phyloP scores from a whole-genome alignment of 495 filamentous ascomycete species.

The Neurospora tetrasperma region DNA sequence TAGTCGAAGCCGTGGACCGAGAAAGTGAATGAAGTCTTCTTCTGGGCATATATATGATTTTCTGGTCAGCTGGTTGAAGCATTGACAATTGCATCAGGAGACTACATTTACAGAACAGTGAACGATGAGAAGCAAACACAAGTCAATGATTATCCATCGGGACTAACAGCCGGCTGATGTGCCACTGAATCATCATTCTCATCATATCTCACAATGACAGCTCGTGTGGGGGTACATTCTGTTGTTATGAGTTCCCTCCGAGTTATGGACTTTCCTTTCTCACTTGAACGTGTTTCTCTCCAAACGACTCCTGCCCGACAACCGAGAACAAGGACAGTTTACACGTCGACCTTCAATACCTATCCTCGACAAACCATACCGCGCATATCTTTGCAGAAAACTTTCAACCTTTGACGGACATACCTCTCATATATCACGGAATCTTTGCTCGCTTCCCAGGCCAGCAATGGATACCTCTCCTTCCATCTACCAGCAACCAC shows the following conservation, averaged over 20 bases:
- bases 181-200: neutral
- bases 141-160: neutral
- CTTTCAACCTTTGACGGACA: neutral
- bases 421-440: neutral
- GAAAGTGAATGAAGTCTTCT: too few species aligned
- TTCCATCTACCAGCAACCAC: neutral
- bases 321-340: neutral
- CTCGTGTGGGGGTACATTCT: neutral
- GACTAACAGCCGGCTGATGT: neutral
- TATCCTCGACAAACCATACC: neutral
- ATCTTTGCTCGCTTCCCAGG: neutral
- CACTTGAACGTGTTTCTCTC: neutral
- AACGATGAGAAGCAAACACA: neutral
- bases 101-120: neutral
- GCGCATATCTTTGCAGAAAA: neutral
- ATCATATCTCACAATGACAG: neutral
- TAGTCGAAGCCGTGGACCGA: too few species aligned
- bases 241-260: neutral
- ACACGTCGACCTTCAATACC: neutral
- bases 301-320: neutral
- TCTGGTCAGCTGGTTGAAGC: neutral
- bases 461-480: neutral
- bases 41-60: neutral
- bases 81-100: neutral
- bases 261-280: neutral